Base-by-base conservation (phyloP, 805 yeast genomes). In the Ascoidea rubescens region DNA sequence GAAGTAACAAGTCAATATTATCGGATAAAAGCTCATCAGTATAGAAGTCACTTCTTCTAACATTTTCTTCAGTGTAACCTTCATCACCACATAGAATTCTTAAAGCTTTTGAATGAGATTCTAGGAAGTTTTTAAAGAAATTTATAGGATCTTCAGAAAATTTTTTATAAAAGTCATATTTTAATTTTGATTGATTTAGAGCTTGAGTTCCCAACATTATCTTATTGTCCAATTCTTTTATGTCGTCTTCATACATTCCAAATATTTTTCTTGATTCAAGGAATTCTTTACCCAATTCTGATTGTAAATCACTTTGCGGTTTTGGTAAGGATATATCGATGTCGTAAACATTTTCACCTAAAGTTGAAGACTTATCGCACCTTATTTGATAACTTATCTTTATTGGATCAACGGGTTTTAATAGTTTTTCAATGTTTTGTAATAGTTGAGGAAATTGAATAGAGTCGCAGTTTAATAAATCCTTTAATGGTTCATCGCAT, bases 81-180 rank as follows among this genome's bases (percentile, higher is more conserved):
- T 86, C 93, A 60, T 93, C 98, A 57, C 96, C 89, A 54, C 88
- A 78, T 57, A 93, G 73, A 12, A 91, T 85, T 67, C 85, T 89
- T 61, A 93, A 73, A 49, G 91, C 86, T 54, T 88, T 87, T 14
- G 88, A 73, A 65, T 93, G 95, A 47, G 88, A 82, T 47, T 81
- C 84, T 55, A 82, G 71, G 77, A 96, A 86, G 50, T 79, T 74
- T 52, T 82, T 72, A 58, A 93, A 68, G 59, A 88, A 87, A 30
- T 74, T 74, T 4, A 81, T 83, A 0, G 99, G 98, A 61, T 90
- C 80, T 48, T 82, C 74, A 46, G 86, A 73, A 54, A 93, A 71
- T 56, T 81, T 80, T 42, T 78, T 69, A 67, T 85, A 91, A 67
- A 93, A 93, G 53, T 80, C 84, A 55, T 86, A 83, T 63, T 88